phyloP scores from a whole-genome alignment of 1,284 basidiomycete genomes.

The Ceraceosorus bombacis region DNA sequence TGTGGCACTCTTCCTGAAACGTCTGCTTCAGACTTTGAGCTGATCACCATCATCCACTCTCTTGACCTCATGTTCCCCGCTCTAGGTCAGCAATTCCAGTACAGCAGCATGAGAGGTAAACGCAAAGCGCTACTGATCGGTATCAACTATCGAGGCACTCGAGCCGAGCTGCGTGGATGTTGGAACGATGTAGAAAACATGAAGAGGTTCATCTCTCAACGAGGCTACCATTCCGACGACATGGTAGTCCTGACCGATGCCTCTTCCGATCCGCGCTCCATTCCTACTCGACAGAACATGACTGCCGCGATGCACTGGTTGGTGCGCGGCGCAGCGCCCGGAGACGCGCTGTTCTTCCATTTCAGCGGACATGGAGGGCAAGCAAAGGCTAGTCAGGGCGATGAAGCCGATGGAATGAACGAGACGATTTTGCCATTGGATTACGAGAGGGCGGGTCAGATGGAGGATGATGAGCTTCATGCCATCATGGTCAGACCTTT shows the following conservation, averaged over 20 bases:
- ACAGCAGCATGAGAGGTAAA: constrained; percentile 44
- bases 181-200: constrained; percentile 48
- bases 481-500: constrained; percentile 44
- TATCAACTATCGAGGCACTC: constrained; percentile 43
- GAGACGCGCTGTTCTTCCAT: constrained; percentile 48
- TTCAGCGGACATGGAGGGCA: constrained; percentile 46
- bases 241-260: constrained; percentile 48
- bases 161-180: constrained; percentile 43
- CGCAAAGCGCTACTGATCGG: constrained; percentile 47
- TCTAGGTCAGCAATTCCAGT: constrained; percentile 36
- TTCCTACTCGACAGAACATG: constrained; percentile 47
- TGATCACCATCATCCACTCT: background rate
- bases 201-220: constrained; percentile 36
- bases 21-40: background rate
- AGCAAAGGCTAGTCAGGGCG: constrained; percentile 41
- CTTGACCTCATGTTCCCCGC: too few species aligned
- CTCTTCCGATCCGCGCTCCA: constrained; percentile 34
- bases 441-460: constrained; percentile 42
- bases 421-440: constrained; percentile 48
- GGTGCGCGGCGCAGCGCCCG: constrained; percentile 37
- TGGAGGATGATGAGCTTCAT: constrained; percentile 48
- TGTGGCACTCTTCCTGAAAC: background rate
- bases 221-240: constrained; percentile 41
- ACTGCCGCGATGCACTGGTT: constrained; percentile 48
- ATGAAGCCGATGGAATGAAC: constrained; percentile 48